A percentile compares a stretch with the other conserved stretches of the same genome.
Evolutionary conservation across 2,329 filamentous ascomycete species (phyloP).

Genomic region (Ascochyta lentis): DNA sequence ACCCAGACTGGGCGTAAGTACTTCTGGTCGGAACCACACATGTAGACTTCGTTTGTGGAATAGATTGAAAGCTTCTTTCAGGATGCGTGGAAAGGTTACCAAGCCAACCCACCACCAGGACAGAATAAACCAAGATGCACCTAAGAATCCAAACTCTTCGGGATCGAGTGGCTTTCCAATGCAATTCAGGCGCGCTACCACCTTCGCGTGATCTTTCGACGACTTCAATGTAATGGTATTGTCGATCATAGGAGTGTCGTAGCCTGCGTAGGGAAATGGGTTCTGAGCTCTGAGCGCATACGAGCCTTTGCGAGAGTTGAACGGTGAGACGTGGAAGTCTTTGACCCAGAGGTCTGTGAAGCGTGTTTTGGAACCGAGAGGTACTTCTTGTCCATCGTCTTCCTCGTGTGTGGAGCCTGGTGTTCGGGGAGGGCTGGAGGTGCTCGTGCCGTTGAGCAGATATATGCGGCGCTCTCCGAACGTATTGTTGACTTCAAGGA

Average conservation of each 20-base stretch:
- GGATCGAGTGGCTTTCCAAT: slow-evolving; percentile 60
- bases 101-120: slow-evolving; percentile 73
- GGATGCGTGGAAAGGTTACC: slow-evolving; percentile 69
- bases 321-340: slow-evolving; percentile 78
- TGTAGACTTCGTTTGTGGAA: slow-evolving; percentile 65
- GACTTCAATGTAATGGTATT: slow-evolving; percentile 68
- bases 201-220: slow-evolving; percentile 65
- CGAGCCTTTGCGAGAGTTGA: slow-evolving; percentile 64
- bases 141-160: slow-evolving; percentile 49
- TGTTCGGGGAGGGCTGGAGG: slow-evolving; percentile 37
- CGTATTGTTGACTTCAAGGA: slow-evolving; percentile 79
- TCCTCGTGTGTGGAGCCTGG: slow-evolving; percentile 17
- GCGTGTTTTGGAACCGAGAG: slow-evolving; percentile 22
- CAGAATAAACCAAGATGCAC: slow-evolving; percentile 58
- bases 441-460: slow-evolving; percentile 55
- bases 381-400: slow-evolving; percentile 5
- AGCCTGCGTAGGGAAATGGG: slow-evolving; percentile 47
- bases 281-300: slow-evolving; percentile 57
- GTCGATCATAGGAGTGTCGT: slow-evolving; percentile 55
- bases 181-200: slow-evolving; percentile 67
- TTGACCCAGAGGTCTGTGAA: slow-evolving; percentile 68
- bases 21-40: slow-evolving; percentile 71
- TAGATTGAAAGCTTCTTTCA: slow-evolving; percentile 65
- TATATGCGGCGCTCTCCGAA: slow-evolving; percentile 76
- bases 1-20: slow-evolving; percentile 62